Conservation (phyloP, 2,329 filamentous ascomycete species). For the Mariannaea elegans region DNA sequence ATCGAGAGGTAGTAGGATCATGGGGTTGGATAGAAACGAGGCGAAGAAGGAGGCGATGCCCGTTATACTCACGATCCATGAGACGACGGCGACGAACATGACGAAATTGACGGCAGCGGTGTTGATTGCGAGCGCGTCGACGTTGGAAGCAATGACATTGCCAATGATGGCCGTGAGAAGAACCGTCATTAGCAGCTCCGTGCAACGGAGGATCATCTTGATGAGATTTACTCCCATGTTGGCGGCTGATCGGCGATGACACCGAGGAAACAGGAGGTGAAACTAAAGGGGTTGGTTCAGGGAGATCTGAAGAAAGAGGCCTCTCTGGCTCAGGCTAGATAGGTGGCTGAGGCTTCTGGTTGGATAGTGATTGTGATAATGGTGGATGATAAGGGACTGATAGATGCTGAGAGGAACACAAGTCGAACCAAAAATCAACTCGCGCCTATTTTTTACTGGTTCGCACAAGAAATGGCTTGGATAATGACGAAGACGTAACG, state of each 20-base stretch:
- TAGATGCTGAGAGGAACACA: neutral
- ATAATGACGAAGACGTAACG: conserved; percentile 29
- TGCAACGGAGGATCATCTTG: conserved; percentile 56
- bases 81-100: conserved; percentile 75
- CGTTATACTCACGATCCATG: conserved; percentile 72
- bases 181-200: conserved; percentile 62
- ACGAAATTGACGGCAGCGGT: conserved; percentile 66
- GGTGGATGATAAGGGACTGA: neutral
- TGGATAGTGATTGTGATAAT: neutral
- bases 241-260: conserved; percentile 22
- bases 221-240: conserved; percentile 50
- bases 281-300: neutral
- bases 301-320: neutral
- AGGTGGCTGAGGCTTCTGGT: neutral
- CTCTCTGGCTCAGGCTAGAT: neutral
- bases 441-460: conserved; percentile 21
- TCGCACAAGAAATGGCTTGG: conserved; percentile 13
- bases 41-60: conserved; percentile 66
- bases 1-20: conserved; percentile 66
- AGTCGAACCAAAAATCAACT: conserved; percentile 14
- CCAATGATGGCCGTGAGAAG: conserved; percentile 65
- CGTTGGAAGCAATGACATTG: conserved; percentile 64
- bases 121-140: conserved; percentile 52
- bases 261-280: conserved; percentile 11
- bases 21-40: conserved; percentile 59